Base-by-base conservation (phyloP, 2,329 filamentous ascomycete species). In the Talaromyces islandicus region DNA sequence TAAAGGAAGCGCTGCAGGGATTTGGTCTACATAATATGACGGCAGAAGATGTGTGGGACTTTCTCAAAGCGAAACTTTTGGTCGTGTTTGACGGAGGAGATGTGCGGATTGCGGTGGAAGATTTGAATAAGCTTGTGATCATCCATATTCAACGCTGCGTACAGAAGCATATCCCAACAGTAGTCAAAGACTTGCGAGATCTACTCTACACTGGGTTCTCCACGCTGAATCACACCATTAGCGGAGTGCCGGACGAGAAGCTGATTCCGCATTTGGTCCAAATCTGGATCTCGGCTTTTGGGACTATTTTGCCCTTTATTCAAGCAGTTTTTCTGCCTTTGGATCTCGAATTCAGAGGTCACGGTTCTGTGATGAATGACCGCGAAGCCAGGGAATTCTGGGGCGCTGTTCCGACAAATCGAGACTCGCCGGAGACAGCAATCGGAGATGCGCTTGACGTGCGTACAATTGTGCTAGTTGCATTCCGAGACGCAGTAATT, bases 251-350 rank as follows among this genome's bases (percentile, higher is more conserved):
- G 0, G 93, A 97, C 69, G 92, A 96, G 62, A 85, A 88, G 35
- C 83, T 97, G n/a, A 91, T 97, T 24, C 90, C 91, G 0, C 87
- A 91, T 59, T 81, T 99, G 0, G 93, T 97, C 2, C 91, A 96
- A 71, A 87, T 97, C 70, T 99, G 94, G 94, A 85, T 95, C 61
- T 87, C 94, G 53, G 92, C 94, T 0, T 97, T 97, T 69, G 93
- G 91, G 2, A 89, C 85, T 7, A 90, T 97, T 41, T 77, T 97
- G 5, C 94, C 94, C 0, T 97, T 96, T 70, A 87, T 99, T 68
- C 93, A 97, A 77, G 92, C 93, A 1, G 92, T 97, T 0, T 97
- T 99, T 70, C 79, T 99, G 1, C 94, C 92, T 0, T 78, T 99
- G 1, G 94, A 99, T 69, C 84, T 96, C 11, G 94, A 99, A 71